Evolutionary conservation across 2,329 filamentous ascomycete species (phyloP).

Genomic region (Phoma sp.): DNA sequence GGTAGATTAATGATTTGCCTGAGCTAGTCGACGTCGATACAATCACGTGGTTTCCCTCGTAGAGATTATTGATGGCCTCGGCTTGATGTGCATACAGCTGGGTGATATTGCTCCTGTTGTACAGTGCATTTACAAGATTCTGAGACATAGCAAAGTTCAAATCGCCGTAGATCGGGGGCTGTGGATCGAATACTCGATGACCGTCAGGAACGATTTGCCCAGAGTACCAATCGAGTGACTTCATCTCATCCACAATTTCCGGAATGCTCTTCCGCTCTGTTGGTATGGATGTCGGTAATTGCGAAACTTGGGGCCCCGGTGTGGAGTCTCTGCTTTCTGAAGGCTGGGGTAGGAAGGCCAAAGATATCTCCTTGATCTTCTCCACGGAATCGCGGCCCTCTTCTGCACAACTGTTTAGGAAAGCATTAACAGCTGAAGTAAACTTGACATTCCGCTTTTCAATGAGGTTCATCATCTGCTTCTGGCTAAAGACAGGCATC

Average conservation of each 20-base stretch:
- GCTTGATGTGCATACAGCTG: conserved; percentile 90
- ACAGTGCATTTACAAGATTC: conserved; percentile 91
- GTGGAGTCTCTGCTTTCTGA: conserved; percentile 53
- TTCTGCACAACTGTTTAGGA: conserved; percentile 74
- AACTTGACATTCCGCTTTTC: conserved; percentile 90
- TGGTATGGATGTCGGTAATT: conserved; percentile 75
- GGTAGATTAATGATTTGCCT: conserved; percentile 97
- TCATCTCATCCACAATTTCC: conserved; percentile 85
- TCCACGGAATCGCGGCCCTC: conserved; percentile 71
- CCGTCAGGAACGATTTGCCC: conserved; percentile 93
- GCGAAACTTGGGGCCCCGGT: conserved; percentile 51
- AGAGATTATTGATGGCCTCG: conserved; percentile 87
- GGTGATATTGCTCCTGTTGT: conserved; percentile 87
- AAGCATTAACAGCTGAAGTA: conserved; percentile 74
- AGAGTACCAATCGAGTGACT: conserved; percentile 83
- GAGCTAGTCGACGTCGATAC: conserved; percentile 95
- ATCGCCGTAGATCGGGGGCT: conserved; percentile 80
- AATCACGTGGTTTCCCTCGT: conserved; percentile 84
- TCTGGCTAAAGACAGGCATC: conserved; percentile 91
- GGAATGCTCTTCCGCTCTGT: conserved; percentile 79
- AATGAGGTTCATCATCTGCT: conserved; percentile 87
- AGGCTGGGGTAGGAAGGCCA: conserved; percentile 68
- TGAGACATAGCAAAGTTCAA: conserved; percentile 88
- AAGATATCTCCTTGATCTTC: conserved; percentile 65
- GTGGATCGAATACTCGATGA: conserved; percentile 87